Percentiles rank a stretch among this genome's conserved stretches.
phyloP scores from a whole-genome alignment of 805 yeast species.

The Wickerhamiella parazyma region DNA sequence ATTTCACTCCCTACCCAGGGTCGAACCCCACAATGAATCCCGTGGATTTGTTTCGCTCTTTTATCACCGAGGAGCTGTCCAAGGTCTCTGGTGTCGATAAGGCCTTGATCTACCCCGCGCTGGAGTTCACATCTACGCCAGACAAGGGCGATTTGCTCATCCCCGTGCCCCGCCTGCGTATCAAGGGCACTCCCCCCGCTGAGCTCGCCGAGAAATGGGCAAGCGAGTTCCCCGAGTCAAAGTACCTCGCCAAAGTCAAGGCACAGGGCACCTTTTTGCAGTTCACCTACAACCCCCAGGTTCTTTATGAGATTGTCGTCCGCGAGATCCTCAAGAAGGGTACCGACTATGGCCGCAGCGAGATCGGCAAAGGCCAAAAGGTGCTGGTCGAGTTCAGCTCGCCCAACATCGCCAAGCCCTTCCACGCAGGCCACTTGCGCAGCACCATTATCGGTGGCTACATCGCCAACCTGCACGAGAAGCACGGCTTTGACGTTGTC shows the following conservation, averaged over 20 bases:
- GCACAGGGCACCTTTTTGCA: constrained; percentile 88
- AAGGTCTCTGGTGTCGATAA: constrained; percentile 59
- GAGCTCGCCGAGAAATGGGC: constrained; percentile 68
- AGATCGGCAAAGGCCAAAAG: constrained; percentile 58
- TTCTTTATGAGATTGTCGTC: constrained; percentile 54
- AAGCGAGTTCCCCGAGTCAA: constrained; percentile 56
- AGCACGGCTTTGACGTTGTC: constrained; percentile 80
- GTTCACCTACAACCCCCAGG: constrained; percentile 60
- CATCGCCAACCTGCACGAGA: constrained; percentile 76
- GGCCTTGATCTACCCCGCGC: constrained; percentile 59
- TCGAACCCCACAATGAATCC: constrained; percentile 70
- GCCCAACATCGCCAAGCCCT: constrained; percentile 98
- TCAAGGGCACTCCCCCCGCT: constrained; percentile 70
- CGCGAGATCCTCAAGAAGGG: constrained; percentile 52
- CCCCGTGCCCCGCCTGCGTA: constrained; percentile 80
- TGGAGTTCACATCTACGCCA: constrained; percentile 73
- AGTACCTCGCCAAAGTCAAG: constrained; percentile 52
- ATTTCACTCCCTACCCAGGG: constrained; percentile 27
- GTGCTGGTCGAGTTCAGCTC: constrained; percentile 83
- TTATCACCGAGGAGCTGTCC: constrained; percentile 67
- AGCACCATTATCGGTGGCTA: constrained; percentile 97
- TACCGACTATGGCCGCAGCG: constrained; percentile 55
- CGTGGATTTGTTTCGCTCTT: constrained; percentile 78
- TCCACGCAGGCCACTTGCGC: constrained; percentile 98
- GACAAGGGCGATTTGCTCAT: constrained; percentile 89